Conservation (phyloP, 139 green algal species). For the Chlorella sp. region DNA sequence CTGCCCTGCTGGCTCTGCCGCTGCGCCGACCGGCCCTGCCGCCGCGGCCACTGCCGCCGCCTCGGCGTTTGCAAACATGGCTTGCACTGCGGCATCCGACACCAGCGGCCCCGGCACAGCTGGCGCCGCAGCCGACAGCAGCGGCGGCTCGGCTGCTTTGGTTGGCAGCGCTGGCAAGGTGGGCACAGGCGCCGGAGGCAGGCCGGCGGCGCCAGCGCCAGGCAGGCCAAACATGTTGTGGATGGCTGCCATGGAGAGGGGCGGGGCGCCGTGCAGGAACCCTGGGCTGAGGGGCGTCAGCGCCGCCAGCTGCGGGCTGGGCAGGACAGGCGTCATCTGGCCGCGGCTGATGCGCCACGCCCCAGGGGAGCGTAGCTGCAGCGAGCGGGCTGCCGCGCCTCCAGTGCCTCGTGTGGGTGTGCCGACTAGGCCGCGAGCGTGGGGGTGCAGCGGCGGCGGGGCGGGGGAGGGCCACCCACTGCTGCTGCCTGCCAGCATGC, state of each 20-base stretch:
- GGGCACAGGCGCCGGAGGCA: not conserved
- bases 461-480: not conserved
- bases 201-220: not conserved
- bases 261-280: not conserved
- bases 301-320: conserved; percentile 10
- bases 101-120: not conserved
- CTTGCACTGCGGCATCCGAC: not conserved
- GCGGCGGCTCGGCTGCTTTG: not conserved
- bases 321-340: not conserved
- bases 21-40: not conserved
- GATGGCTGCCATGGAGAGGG: conserved; percentile 7
- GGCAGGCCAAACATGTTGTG: conserved; percentile 5
- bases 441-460: too few relatives aligned
- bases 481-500: too few relatives aligned
- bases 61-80: conserved; percentile 16
- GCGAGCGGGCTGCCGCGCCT: not conserved
- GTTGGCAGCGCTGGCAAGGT: not conserved
- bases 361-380: conserved; percentile 4
- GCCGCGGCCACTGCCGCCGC: not conserved
- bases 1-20: not conserved
- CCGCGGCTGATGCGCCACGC: conserved; percentile 21
- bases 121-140: not conserved
- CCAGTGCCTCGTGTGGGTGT: not conserved
- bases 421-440: not conserved
- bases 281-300: conserved; percentile 1